Percentiles rank a stretch among this genome's conserved stretches.
These are phyloP conservation scores for Neofusicoccum kwambonambiense DNA, from an alignment of 2,329 filamentous ascomycete genomes.

Conservation along the genomic window DNA sequence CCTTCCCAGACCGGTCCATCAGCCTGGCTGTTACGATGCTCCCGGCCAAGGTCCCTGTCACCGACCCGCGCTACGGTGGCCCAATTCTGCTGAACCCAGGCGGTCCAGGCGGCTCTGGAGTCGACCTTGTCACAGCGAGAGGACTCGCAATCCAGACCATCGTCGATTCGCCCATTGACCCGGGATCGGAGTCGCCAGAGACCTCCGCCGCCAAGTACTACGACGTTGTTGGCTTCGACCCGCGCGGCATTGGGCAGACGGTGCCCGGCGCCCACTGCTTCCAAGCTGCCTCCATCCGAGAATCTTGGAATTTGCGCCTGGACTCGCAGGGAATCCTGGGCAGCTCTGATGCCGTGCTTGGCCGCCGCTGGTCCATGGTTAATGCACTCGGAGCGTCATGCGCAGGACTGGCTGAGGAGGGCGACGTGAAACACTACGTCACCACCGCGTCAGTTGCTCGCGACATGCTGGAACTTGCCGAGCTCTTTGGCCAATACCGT, in stretches of 20 bases:
- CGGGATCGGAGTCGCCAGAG: constrained; percentile 20
- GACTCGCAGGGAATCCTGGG: constrained; percentile 39
- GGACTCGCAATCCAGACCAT: constrained; percentile 30
- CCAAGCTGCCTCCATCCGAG: constrained; percentile 28
- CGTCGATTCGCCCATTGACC: constrained; percentile 26
- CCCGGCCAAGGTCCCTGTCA: constrained; percentile 34
- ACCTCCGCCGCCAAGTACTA: constrained; percentile 35
- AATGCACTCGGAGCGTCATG: constrained; percentile 36
- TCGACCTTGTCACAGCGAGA: constrained; percentile 28
- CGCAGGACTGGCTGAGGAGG: constrained; percentile 25
- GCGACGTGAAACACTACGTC: constrained; percentile 44
- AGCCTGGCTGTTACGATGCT: constrained; percentile 34
- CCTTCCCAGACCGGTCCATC: constrained; percentile 28
- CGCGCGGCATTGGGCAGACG: constrained; percentile 40
- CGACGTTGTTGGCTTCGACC: constrained; percentile 48
- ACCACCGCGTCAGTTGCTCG: constrained; percentile 48
- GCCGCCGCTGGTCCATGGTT: constrained; percentile 42
- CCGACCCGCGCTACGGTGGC: constrained; percentile 41
- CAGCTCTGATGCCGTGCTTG: constrained; percentile 44
- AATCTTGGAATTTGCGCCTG: constrained; percentile 39
- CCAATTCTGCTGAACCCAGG: constrained; percentile 46
- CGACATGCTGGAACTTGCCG: constrained; percentile 52
- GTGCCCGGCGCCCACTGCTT: constrained; percentile 38
- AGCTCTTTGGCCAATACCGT: constrained; percentile 42
- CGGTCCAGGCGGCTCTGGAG: constrained; percentile 44